Conservation (phyloP, 176 grass and related monocot species). For the Pontederia crassipes region DNA sequence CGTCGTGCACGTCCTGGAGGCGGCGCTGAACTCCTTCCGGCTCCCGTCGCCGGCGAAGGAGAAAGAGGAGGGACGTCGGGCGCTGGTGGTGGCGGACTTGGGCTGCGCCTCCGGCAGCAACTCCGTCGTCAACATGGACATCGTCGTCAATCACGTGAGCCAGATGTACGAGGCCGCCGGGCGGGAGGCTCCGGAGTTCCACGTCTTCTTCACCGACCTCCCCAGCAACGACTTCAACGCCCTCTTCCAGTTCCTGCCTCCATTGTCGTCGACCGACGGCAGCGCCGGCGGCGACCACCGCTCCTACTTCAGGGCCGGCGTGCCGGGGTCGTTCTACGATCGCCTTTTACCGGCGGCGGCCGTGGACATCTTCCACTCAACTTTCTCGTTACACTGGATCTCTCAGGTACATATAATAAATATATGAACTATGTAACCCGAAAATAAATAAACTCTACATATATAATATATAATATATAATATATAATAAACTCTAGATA, state of each 20-base stretch:
- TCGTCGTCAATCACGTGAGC: not conserved
- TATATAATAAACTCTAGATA: no score
- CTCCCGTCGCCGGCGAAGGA: not conserved
- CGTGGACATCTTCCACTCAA: no score
- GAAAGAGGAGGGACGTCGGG: no score
- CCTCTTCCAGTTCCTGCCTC: constrained; percentile 10
- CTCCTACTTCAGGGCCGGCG: no score
- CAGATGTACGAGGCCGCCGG: not conserved
- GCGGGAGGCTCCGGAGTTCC: not conserved
- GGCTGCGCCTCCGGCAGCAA: not conserved
- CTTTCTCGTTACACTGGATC: no score
- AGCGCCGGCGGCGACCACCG: no score
- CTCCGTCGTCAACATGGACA: not conserved
- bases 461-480: no score
- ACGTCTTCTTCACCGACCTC: constrained; percentile 11
- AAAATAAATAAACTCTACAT: no score
- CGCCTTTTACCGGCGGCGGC: no score
- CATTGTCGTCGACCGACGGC: not conserved
- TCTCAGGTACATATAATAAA: no score
- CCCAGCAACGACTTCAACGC: constrained; percentile 5
- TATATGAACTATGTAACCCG: no score
- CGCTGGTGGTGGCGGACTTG: not conserved
- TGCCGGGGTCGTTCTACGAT: no score
- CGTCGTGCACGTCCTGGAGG: not conserved
- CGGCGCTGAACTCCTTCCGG: not conserved